These are phyloP conservation scores for Xylaria palmicola DNA, from an alignment of 495 filamentous ascomycete species.

Conservation along the genomic window DNA sequence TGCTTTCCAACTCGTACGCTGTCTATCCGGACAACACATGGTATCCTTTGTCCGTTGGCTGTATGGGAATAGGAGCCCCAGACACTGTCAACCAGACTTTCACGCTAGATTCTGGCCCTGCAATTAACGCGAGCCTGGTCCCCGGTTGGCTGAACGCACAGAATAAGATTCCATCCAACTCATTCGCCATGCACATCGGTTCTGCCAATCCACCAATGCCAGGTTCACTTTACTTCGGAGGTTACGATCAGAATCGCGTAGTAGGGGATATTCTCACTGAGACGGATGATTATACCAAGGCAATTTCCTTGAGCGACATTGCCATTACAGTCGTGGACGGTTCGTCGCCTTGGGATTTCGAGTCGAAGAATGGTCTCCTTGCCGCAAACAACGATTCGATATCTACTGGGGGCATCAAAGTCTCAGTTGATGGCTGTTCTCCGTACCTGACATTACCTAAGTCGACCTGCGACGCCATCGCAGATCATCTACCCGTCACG, in stretches of 20 bases:
- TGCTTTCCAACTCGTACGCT: slow-evolving; percentile 23
- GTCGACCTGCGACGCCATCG: slow-evolving; percentile 50
- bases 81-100: slow-evolving; percentile 32
- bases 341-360: slow-evolving; percentile 41
- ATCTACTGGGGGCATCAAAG: slow-evolving; percentile 20
- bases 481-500: slow-evolving; percentile 44
- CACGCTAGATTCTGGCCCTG: slow-evolving; percentile 16
- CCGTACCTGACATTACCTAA: slow-evolving; percentile 53
- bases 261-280: slow-evolving; percentile 30
- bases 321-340: slow-evolving; percentile 42
- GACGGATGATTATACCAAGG: slow-evolving; percentile 30
- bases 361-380: slow-evolving; percentile 37
- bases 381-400: slow-evolving; percentile 33
- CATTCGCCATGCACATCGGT: slow-evolving; percentile 56
- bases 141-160: slow-evolving; percentile 36
- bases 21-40: slow-evolving; percentile 32
- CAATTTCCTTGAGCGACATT: slow-evolving; percentile 40
- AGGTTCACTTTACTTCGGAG: slow-evolving; percentile 49
- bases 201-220: slow-evolving; percentile 39
- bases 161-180: slow-evolving; percentile 44
- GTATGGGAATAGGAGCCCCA: slow-evolving; percentile 36
- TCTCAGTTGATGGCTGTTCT: slow-evolving; percentile 37
- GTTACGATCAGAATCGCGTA: slow-evolving; percentile 51
- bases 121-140: slow-evolving; percentile 34
- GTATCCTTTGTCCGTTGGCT: slow-evolving; percentile 37